A percentile compares a stretch with the other conserved stretches of the same genome.
These are phyloP conservation scores for Triticum urartu DNA, from an alignment of 176 grass and related monocot species.

Conservation along the genomic window DNA sequence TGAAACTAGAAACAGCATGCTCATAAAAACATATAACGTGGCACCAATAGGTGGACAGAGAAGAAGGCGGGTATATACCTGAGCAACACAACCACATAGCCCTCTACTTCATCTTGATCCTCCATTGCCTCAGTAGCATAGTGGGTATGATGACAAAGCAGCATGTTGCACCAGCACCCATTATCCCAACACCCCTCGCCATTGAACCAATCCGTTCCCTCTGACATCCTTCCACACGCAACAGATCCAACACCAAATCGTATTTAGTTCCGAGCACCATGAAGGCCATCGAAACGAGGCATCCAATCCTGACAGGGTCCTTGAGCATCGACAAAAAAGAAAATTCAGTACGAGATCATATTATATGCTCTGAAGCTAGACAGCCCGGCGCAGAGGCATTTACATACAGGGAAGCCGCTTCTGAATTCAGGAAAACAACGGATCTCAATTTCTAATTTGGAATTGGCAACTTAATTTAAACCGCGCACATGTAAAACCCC, in stretches of 20 bases:
- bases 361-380: not conserved
- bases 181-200: not conserved
- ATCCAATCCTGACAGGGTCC: not conserved
- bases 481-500: not conserved
- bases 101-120: not conserved
- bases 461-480: not conserved
- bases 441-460: not conserved
- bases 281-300: not conserved
- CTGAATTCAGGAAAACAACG: not conserved
- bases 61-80: not conserved
- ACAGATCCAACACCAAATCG: not conserved
- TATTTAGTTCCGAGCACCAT: not conserved
- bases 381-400: not conserved
- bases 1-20: not conserved
- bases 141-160: not conserved
- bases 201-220: not conserved
- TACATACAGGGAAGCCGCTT: not conserved
- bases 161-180: not conserved
- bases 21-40: not conserved
- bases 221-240: not conserved
- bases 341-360: not conserved
- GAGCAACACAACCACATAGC: not conserved
- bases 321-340: not conserved
- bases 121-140: not conserved
- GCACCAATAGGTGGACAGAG: not conserved